phyloP scores from a whole-genome alignment of 2,329 filamentous ascomycete genomes.

The Fusarium goolgardi region DNA sequence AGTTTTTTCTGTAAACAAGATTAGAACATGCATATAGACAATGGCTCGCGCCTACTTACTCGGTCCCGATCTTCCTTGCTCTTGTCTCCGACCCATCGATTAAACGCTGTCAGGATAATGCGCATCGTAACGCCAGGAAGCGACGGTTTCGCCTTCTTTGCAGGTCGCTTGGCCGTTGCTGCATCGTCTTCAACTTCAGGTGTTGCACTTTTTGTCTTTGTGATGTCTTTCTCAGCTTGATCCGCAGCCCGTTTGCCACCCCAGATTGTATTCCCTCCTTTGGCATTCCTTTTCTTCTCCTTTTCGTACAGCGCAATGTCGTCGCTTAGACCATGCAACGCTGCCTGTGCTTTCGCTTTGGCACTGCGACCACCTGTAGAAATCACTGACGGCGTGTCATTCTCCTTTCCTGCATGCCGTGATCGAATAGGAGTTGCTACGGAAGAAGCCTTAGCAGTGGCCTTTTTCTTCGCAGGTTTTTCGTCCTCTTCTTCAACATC shows the following conservation, averaged over 20 bases:
- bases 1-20: conserved; percentile 73
- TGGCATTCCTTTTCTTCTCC: conserved; percentile 80
- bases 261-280: conserved; percentile 63
- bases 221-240: conserved; percentile 64
- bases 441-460: conserved; percentile 33
- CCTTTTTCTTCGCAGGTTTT: conserved; percentile 49
- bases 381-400: conserved; percentile 76
- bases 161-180: conserved; percentile 61
- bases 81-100: conserved; percentile 79
- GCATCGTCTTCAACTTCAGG: conserved; percentile 61
- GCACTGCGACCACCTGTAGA: conserved; percentile 84
- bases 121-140: conserved; percentile 75
- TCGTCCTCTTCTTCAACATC: conserved; percentile 56
- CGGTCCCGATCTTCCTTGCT: conserved; percentile 83
- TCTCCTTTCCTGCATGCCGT: conserved; percentile 77
- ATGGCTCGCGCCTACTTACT: conserved; percentile 62
- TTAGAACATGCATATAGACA: conserved; percentile 35
- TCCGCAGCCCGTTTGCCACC: conserved; percentile 73
- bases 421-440: conserved; percentile 55
- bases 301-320: conserved; percentile 94
- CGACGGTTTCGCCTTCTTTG: conserved; percentile 71
- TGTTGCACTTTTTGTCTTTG: conserved; percentile 57
- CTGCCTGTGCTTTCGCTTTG: conserved; percentile 84
- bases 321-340: conserved; percentile 79
- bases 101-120: conserved; percentile 85